phyloP scores from a whole-genome alignment of 2,329 filamentous ascomycete genomes.

The Aschersonia sp. region DNA sequence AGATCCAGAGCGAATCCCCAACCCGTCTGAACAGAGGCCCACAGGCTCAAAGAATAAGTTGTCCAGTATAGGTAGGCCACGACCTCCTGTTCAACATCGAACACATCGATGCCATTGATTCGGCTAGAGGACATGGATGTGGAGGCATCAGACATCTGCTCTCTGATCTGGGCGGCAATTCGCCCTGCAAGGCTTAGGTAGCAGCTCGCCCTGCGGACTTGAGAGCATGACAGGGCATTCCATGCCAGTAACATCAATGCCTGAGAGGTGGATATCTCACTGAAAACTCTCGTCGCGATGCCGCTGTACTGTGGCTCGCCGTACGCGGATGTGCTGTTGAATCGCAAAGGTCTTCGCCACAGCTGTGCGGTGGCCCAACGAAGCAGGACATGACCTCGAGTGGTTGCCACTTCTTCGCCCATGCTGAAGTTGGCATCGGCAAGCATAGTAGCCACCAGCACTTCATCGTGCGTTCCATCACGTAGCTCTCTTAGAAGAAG shows the following conservation, averaged over 20 bases:
- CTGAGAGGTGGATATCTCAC: constrained; percentile 14
- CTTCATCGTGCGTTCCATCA: constrained; percentile 7
- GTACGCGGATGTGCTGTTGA: constrained; percentile 7
- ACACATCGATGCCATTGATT: constrained; percentile 26
- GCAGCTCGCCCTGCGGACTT: constrained; percentile 18
- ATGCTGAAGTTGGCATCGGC: constrained; percentile 22
- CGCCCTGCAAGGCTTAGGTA: constrained; percentile 19
- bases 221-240: constrained; percentile 17
- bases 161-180: constrained; percentile 5
- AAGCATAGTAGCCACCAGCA: constrained; percentile 6
- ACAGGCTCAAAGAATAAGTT: constrained; percentile 21
- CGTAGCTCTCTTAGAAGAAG: constrained; percentile 21
- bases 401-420: constrained; percentile 12
- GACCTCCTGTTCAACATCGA: constrained; percentile 23
- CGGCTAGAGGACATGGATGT: constrained; percentile 13
- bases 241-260: constrained; percentile 20
- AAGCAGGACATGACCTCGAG: constrained; percentile 17
- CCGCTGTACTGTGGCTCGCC: constrained; percentile 11
- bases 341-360: constrained; percentile 9
- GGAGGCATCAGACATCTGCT: background rate
- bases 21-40: constrained; percentile 21
- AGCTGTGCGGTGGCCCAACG: constrained; percentile 19
- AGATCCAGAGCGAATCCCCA: constrained; percentile 9
- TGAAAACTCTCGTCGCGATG: constrained; percentile 17
- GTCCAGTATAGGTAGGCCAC: constrained; percentile 24